Evolutionary conservation across 495 filamentous ascomycete genomes (phyloP), one percentile per base, ranked within the genome.

Genomic region (Aspergillus leporis): DNA sequence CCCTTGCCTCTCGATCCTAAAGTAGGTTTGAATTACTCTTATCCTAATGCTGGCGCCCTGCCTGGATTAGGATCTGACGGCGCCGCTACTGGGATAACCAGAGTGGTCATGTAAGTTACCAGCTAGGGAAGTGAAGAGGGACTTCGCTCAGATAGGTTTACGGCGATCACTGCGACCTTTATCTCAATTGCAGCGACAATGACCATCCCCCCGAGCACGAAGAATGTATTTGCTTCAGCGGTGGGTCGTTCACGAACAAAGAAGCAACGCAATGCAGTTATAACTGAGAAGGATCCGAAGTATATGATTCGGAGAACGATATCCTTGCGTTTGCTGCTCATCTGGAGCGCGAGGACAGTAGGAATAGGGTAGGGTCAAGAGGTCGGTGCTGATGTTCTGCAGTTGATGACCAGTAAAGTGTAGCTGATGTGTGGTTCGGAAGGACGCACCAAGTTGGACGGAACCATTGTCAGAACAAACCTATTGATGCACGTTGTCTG

Each of bases 161-260:
- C 67, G 18, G 69, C 67, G 19, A 74, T 56, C 23, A 74, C 62
- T 12, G 64, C 67, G 22, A 68, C 49, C 34, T 68, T 47, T 31
- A 74, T 61, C 51, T 74, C 70, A 53, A 70, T 51, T 4, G 61
- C 58, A 5, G 69, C 63, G 41, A 71, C 60, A 18, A 71, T 70
- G 36, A 74, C 61, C 62, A 71, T 69, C 58, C 70, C 64, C 1
- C 69, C 70, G n/a, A 74, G 55, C 30, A 65, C 52, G 43, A 59
- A 74, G 43, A 65, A 53, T 19, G 61, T 60, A 43, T 74, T 67
- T 12, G 65, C 53, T 22, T 56, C 54, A 12, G 19, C 19, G 55
- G 57, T 51, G 31, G 71, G 58, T 43, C 66, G 56, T 31, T 55
- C 45, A 14, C 67, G 67, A 31, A 70, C 53, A 41, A 59, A 58